phyloP scores from a whole-genome alignment of 495 filamentous ascomycete species.

The Aspergillus avenaceus region DNA sequence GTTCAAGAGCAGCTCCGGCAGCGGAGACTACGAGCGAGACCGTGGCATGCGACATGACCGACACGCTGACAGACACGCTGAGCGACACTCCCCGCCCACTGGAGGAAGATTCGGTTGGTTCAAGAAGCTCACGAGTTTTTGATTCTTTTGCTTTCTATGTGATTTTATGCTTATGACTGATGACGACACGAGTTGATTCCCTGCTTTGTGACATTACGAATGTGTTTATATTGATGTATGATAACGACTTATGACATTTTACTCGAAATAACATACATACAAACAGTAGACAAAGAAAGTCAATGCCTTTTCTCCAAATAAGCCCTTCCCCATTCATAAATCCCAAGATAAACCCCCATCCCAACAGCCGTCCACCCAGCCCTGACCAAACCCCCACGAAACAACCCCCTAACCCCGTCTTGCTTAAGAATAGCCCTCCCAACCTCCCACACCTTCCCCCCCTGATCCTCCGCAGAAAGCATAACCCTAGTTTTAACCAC shows the following conservation, averaged over 20 bases:
- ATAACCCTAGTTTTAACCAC: conserved; percentile 81
- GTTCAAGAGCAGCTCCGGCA: conserved; percentile 37
- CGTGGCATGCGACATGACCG: conserved; percentile 34
- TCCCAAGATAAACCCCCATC: conserved; percentile 77
- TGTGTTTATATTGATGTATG: neutral
- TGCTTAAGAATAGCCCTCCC: conserved; percentile 56
- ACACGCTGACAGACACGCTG: conserved; percentile 21
- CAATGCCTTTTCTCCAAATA: conserved; percentile 59
- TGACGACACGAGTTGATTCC: too few species aligned
- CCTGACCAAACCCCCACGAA: conserved; percentile 70
- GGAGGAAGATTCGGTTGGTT: conserved; percentile 46
- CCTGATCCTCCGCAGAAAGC: conserved; percentile 42
- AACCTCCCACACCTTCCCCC: conserved; percentile 42
- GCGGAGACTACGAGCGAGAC: conserved; percentile 41
- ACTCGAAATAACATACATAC: too few species aligned
- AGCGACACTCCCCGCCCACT: conserved; percentile 17
- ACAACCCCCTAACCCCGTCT: conserved; percentile 68
- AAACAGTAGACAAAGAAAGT: too few species aligned
- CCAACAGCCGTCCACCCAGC: conserved; percentile 78
- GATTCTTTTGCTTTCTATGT: conserved; percentile 1
- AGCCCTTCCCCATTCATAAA: conserved; percentile 75
- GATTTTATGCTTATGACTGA: too few species aligned
- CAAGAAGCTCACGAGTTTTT: conserved; percentile 40
- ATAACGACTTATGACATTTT: too few species aligned
- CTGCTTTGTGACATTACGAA: neutral